Base-by-base conservation (phyloP, 768 basidiomycete species). In the Lyophyllum shimeji region DNA sequence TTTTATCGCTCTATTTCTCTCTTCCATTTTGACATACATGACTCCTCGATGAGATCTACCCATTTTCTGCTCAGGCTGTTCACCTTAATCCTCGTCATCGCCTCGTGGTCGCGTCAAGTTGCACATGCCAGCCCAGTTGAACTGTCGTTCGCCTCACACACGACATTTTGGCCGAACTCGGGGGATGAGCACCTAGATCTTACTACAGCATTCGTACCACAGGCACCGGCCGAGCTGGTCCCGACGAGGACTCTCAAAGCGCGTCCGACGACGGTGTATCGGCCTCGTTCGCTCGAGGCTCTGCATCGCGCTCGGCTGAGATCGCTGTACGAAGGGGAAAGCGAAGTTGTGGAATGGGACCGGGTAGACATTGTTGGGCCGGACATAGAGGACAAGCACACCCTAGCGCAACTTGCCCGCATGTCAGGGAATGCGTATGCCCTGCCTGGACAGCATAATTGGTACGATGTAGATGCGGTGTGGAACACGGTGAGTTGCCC, bases 401-500 rank as follows among this genome's bases (percentile, higher is more conserved):
- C 95, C 0, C 73, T 98, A 6, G 77, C 80, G 1, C 87, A 93
- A 66, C 79, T 98, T 25, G 95, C 90, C 69, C 75, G 90, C 55
- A 95, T 98, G 88, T 78, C 87, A 9, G 90, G 86, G 33, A 92
- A 98, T 67, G 95, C 96, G 1, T 98, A 98, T 72, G 83, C 87
- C 11, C 68, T 84, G 27, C 88, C 90, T 15, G 83, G 85, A 6
- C 72, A 76, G 63, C 78, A 75, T 48, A 86, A 85, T 48, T 97
- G 94, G 95, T 95, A 89, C 61, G 87, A 92, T 29, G 70, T 93
- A 2, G 90, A 89, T 63, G 65, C 71, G 2, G 75, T 81, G 0
- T 98, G 89, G 89, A 94, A 93, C 58, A 77, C 62, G 51, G 81
- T 74, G 66, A 60, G 72, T 64, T 29, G 29, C 46, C 15, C 47